Evolutionary conservation across 2,329 filamentous ascomycete genomes (phyloP).

Genomic region (Plectosphaerella plurivora): DNA sequence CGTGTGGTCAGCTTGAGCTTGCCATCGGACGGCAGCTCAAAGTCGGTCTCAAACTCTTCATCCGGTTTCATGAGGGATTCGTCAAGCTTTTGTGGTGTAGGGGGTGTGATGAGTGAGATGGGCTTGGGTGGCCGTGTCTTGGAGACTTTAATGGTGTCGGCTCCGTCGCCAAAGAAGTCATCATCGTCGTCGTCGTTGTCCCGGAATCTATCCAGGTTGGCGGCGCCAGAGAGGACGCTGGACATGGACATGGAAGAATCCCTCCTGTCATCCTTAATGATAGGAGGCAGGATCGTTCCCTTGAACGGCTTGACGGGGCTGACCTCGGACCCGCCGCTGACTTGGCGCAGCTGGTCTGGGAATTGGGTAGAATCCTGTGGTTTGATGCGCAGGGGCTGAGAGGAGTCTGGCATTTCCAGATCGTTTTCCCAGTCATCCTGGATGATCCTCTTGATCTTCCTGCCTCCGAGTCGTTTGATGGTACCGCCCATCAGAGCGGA

Average conservation of each 20-base stretch:
- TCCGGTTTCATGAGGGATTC: constrained; percentile 29
- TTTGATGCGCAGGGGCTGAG: constrained; percentile 62
- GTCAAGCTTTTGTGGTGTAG: constrained; percentile 45
- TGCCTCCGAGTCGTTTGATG: constrained; percentile 81
- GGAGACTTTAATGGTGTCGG: constrained; percentile 63
- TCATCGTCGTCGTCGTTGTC: constrained; percentile 58
- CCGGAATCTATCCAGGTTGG: constrained; percentile 60
- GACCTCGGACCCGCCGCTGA: constrained; percentile 52
- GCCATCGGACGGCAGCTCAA: constrained; percentile 66
- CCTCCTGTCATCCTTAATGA: constrained; percentile 21
- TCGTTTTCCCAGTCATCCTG: constrained; percentile 82
- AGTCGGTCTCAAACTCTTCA: constrained; percentile 68
- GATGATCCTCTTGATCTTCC: constrained; percentile 67
- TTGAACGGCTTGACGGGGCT: constrained; percentile 42
- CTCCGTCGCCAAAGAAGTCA: constrained; percentile 59
- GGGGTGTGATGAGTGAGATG: constrained; percentile 50
- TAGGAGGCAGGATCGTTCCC: constrained; percentile 24
- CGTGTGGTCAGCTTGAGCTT: constrained; percentile 60
- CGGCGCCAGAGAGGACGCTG: constrained; percentile 35
- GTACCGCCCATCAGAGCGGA: constrained; percentile 89
- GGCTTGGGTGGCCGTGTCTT: constrained; percentile 51
- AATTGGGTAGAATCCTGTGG: constrained; percentile 55
- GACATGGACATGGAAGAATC: constrained; percentile 24
- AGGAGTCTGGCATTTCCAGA: constrained; percentile 60
- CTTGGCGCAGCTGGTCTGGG: constrained; percentile 64